Base-by-base conservation (phyloP, 2,329 filamentous ascomycete species). In the Colletotrichum sp. region DNA sequence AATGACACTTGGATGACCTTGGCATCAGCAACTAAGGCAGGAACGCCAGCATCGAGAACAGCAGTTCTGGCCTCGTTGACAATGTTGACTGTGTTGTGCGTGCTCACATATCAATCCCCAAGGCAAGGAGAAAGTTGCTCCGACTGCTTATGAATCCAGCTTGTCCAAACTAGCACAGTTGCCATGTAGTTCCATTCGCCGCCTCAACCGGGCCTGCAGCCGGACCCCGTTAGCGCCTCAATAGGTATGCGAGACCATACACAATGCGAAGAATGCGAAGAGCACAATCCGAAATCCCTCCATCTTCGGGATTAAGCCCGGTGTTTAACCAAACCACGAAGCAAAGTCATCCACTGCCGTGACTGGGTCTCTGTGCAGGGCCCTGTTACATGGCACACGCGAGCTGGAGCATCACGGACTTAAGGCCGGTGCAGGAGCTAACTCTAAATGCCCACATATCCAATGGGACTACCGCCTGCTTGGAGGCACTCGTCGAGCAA, bases 361-460 rank as follows among this genome's bases (percentile, higher is more conserved):
- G 36, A 6, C 64, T 68, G 36, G 30, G 36, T 26, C 36, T 65
- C 21, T 67, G 21, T 9, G 36, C 28, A 57, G 39, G 57, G 39
- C n/a, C n/a, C 8, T 26, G 34, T 36, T 63, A 65, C 39, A 70
- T 70, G 36, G 36, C 26, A 59, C 44, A 52, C 26, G 32, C 28
- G 26, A 34, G 67, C 59, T 75, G 55, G 39, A 63, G 21, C 39
- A 44, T 64, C 62, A 26, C 73, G 63, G 39, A 65, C 55, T 68
- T 49, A 44, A 76, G 69, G 28, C 21, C 49, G 26, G n/a, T 57
- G 57, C 68, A 30, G 68, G 21, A 39, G 32, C 60, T 39, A 72
- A 68, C 69, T 59, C 32, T 59, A 68, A 72, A 73, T 30, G n/a
- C 65, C 24, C 39, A 66, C 32, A 76, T 68, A 55, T 64, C 73